A percentile compares a stretch with the other conserved stretches of the same genome.
These are phyloP conservation scores for Elymus sibiricus DNA, from an alignment of 176 grass and related monocot genomes.

Conservation along the genomic window DNA sequence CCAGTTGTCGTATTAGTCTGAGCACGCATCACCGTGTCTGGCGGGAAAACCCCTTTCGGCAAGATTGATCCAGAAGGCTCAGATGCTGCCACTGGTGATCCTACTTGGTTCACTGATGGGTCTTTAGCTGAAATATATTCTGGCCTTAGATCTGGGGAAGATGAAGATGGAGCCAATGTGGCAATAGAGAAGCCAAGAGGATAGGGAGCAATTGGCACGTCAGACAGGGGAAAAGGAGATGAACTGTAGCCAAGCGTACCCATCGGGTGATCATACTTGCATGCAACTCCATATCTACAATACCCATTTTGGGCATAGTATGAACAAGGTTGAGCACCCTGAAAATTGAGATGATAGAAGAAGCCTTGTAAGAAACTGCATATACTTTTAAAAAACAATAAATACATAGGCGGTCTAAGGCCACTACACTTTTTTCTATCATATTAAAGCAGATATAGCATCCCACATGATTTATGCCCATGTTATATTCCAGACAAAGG, in stretches of 20 bases:
- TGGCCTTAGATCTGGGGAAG: slow-evolving; percentile 48
- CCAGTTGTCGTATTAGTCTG: slow-evolving; percentile 45
- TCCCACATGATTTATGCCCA: background rate
- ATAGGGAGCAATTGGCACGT: slow-evolving; percentile 60
- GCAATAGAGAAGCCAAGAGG: slow-evolving; percentile 58
- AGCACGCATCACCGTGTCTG: slow-evolving; percentile 42
- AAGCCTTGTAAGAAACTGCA: slow-evolving; percentile 24
- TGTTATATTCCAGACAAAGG: background rate
- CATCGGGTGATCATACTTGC: slow-evolving; percentile 81
- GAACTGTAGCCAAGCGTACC: slow-evolving; percentile 68
- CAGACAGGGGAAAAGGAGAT: slow-evolving; percentile 54
- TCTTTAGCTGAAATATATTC: slow-evolving; percentile 64
- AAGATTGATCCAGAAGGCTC: slow-evolving; percentile 46
- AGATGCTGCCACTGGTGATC: slow-evolving; percentile 34
- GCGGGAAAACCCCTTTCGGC: slow-evolving; percentile 39
- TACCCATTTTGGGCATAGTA: slow-evolving; percentile 78
- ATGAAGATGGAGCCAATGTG: slow-evolving; percentile 55
- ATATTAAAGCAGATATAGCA: slow-evolving; percentile 16
- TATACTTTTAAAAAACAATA: background rate
- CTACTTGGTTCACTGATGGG: slow-evolving; percentile 41
- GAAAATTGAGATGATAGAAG: slow-evolving; percentile 30
- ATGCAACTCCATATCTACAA: slow-evolving; percentile 79
- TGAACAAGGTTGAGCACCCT: slow-evolving; percentile 71
- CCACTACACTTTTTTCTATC: background rate
- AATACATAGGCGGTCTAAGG: background rate